These are phyloP conservation scores for Fomitopsis betulina DNA, from an alignment of 1,284 basidiomycete genomes.

Conservation along the genomic window DNA sequence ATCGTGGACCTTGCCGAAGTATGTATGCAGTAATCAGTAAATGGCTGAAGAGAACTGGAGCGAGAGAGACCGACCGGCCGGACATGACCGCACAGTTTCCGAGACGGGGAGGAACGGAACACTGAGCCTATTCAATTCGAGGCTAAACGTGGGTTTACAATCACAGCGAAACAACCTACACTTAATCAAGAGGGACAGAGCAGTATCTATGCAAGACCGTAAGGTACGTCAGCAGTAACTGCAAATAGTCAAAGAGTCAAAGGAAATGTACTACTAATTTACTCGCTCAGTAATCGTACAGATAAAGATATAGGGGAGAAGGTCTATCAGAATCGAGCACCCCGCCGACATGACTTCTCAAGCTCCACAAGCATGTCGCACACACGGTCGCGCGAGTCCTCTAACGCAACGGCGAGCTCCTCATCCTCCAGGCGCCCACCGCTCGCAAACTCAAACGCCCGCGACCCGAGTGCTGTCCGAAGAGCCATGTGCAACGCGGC, in stretches of 20 bases:
- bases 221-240: background rate
- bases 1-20: no score
- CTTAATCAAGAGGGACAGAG: no score
- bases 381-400: constrained; percentile 64
- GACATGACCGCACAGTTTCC: no score
- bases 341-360: constrained; percentile 22
- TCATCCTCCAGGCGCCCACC: constrained; percentile 27
- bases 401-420: constrained; percentile 34
- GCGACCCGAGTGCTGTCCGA: constrained; percentile 48
- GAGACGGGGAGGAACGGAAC: no score
- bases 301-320: no score
- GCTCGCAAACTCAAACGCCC: constrained; percentile 49
- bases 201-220: background rate
- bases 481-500: constrained; percentile 37
- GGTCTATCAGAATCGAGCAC: background rate
- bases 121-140: no score
- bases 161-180: background rate
- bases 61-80: no score
- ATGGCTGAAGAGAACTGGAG: no score
- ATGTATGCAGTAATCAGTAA: no score
- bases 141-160: background rate
- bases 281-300: background rate
- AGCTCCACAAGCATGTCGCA: constrained; percentile 58
- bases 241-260: background rate
- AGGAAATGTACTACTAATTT: background rate